These are phyloP conservation scores for Coleophoma eucalyptorum DNA, from an alignment of 2,329 filamentous ascomycete genomes.

Conservation along the genomic window DNA sequence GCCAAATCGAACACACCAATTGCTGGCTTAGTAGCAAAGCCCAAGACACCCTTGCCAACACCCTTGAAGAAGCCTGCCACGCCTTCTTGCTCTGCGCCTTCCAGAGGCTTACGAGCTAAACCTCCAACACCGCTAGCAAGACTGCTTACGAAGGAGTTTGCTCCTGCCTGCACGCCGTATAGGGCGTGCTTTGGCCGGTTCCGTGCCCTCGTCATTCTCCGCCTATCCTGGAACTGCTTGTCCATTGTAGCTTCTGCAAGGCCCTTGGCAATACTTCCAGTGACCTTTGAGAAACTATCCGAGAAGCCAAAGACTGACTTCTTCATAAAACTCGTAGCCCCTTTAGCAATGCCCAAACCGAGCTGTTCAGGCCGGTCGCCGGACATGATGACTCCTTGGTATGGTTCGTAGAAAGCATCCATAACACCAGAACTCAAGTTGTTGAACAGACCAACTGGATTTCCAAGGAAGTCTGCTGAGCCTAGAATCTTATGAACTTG, in stretches of 20 bases:
- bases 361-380: constrained; percentile 86
- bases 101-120: constrained; percentile 85
- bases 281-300: constrained; percentile 97
- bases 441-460: constrained; percentile 96
- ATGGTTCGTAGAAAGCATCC: constrained; percentile 98
- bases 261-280: constrained; percentile 94
- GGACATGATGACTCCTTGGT: constrained; percentile 96
- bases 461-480: constrained; percentile 95
- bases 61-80: constrained; percentile 95
- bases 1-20: constrained; percentile 97
- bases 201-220: constrained; percentile 86
- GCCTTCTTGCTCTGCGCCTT: constrained; percentile 94
- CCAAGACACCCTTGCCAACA: constrained; percentile 89
- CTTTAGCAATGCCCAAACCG: constrained; percentile 91
- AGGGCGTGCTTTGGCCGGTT: constrained; percentile 96
- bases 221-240: constrained; percentile 96
- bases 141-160: constrained; percentile 90
- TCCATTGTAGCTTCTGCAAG: constrained; percentile 92
- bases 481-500: constrained; percentile 97
- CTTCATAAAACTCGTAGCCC: constrained; percentile 95
- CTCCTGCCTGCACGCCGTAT: constrained; percentile 92
- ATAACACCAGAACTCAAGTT: constrained; percentile 96
- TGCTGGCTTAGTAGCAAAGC: constrained; percentile 93
- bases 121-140: constrained; percentile 92
- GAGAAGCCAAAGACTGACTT: constrained; percentile 97